These are phyloP conservation scores for Fomitopsis schrenkii DNA, from an alignment of 1,284 basidiomycete genomes.

Conservation along the genomic window DNA sequence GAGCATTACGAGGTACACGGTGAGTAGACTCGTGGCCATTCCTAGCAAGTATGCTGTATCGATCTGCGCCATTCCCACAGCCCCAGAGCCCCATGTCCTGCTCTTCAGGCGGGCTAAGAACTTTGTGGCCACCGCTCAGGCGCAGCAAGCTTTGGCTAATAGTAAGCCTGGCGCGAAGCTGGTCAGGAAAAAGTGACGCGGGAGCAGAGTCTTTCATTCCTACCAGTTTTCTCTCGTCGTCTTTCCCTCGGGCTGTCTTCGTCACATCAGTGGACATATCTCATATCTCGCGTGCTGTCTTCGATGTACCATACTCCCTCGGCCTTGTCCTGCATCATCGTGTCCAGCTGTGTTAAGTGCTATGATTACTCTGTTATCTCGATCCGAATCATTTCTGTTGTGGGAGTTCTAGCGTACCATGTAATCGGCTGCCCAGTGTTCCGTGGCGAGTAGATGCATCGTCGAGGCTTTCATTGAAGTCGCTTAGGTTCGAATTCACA, in stretches of 20 bases:
- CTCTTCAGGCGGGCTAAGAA: conserved; percentile 74
- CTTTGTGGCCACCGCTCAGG: conserved; percentile 36
- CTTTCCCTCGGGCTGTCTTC: neutral
- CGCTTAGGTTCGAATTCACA: neutral
- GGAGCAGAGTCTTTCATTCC: neutral
- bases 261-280: conserved; percentile 3
- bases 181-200: conserved; percentile 27
- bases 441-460: neutral
- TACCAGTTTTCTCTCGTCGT: neutral
- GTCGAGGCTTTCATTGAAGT: neutral
- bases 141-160: conserved; percentile 13
- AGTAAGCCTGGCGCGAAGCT: conserved; percentile 20
- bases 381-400: neutral
- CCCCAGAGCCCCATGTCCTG: conserved; percentile 83
- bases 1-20: conserved; percentile 97
- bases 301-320: conserved; percentile 2
- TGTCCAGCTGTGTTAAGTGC: conserved; percentile 1
- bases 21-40: conserved; percentile 33
- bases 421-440: neutral
- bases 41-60: neutral
- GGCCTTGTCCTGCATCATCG: neutral
- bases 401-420: neutral
- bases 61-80: conserved; percentile 33
- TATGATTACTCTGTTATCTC: conserved; percentile 2
- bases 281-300: conserved; percentile 4